These are phyloP conservation scores for Lotmaria passim DNA, from an alignment of 208 protist species.

Conservation along the genomic window DNA sequence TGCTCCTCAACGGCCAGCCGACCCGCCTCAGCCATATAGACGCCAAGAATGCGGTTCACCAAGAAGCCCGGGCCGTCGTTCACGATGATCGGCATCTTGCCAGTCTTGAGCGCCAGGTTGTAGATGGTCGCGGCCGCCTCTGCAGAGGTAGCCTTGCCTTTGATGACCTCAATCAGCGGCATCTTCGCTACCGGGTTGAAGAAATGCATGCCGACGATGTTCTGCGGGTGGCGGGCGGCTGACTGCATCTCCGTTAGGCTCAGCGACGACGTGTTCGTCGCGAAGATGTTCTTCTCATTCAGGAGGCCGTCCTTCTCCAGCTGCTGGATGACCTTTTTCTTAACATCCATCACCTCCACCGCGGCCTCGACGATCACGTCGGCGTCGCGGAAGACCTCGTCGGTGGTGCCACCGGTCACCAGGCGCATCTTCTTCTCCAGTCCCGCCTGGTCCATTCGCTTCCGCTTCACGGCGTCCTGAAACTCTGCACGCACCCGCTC, in stretches of 20 bases:
- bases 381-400: conserved; percentile 46
- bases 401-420: conserved; percentile 67
- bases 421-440: conserved; percentile 59
- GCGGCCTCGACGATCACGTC: conserved; percentile 94
- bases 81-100: conserved; percentile 94
- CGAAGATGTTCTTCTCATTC: conserved; percentile 77
- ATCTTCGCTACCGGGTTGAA: conserved; percentile 95
- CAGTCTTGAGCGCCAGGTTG: conserved; percentile 76
- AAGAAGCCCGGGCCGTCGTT: conserved; percentile 88
- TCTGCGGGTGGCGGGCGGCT: conserved; percentile 70
- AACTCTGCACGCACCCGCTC: conserved; percentile 72
- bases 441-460: conserved; percentile 51
- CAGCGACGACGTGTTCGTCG: conserved; percentile 94
- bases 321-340: conserved; percentile 90
- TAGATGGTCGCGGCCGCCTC: conserved; percentile 79
- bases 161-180: conserved; percentile 93
- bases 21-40: conserved; percentile 87
- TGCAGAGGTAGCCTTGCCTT: conserved; percentile 74
- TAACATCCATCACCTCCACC: conserved; percentile 92
- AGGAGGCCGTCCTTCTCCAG: conserved; percentile 75
- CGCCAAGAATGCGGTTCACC: conserved; percentile 86
- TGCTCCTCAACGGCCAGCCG: conserved; percentile 65
- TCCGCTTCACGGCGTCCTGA: conserved; percentile 59
- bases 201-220: conserved; percentile 95
- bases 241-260: conserved; percentile 89